Evolutionary conservation across 805 yeast species (phyloP).

Genomic region (Wickerhamomyces silvicola): DNA sequence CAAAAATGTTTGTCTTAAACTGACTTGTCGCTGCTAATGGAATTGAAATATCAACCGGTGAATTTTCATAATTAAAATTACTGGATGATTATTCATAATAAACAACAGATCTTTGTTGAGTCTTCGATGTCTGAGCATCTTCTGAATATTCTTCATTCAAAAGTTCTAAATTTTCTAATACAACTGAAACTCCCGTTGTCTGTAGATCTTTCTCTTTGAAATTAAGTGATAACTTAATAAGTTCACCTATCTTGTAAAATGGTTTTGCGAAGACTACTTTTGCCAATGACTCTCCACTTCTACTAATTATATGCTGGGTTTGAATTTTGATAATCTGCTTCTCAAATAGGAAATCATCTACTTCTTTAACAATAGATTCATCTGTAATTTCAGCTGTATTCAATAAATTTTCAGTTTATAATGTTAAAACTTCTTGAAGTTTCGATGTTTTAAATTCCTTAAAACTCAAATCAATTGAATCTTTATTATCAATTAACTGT

Average conservation of each 20-base stretch:
- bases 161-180: constrained; percentile 30
- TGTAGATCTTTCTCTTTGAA: constrained; percentile 23
- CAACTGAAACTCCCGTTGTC: constrained; percentile 31
- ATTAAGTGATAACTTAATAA: constrained; percentile 32
- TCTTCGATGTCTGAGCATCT: constrained; percentile 7
- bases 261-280: constrained; percentile 32
- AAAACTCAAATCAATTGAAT: constrained; percentile 1
- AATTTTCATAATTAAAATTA: constrained; percentile 21
- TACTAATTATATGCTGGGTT: constrained; percentile 33
- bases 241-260: constrained; percentile 39
- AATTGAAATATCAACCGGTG: constrained; percentile 27
- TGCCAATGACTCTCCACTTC: constrained; percentile 35
- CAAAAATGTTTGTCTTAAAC: constrained; percentile 34
- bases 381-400: constrained; percentile 4
- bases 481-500: constrained; percentile 12
- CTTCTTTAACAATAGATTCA: constrained; percentile 4
- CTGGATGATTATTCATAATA: constrained; percentile 27
- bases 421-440: constrained; percentile 12
- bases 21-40: constrained; percentile 32
- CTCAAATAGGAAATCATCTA: constrained; percentile 15
- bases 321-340: constrained; percentile 22
- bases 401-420: constrained; percentile 8
- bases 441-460: constrained; percentile 11
- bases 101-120: constrained; percentile 8
- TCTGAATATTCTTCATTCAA: constrained; percentile 25